Base-by-base conservation (phyloP, 179 eudicot genomes). In the Patellifolia procumbens region DNA sequence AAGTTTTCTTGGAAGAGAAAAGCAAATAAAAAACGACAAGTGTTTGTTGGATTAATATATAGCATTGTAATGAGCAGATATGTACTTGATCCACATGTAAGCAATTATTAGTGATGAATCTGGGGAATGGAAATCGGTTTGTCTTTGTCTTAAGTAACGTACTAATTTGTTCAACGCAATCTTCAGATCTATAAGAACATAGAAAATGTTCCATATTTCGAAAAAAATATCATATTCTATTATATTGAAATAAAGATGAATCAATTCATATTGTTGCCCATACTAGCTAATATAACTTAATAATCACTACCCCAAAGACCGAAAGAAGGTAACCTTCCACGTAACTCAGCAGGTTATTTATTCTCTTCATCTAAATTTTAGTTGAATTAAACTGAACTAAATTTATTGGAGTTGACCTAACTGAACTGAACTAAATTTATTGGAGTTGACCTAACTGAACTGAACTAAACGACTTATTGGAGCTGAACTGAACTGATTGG, bases 121-220 rank as follows among this genome's bases (percentile, higher is more conserved):
- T 68, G 35, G 11, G 5, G 13, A 28, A 45, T 68, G 55, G 58
- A 68, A 68, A 39, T 43, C 46, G 35, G 37, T 45, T 68, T 68
- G 56, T 68, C 72, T 42, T 29, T 68, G 35, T 68, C 24, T n/a
- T 1, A 68, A 46, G 51, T 66, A 39, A 66, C 70, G 70, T 66
- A 66, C 70, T 66, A 66, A 66, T 39, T 42, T 39, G 70, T 63
- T 66, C 17, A 20, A 39, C 51, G 22, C n/a, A 66, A 66, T 66
- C 56, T 68, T 46, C 19, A 46, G 37, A 68, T 68, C 72, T 68
- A 45, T 16, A 63, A 7, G 28, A 59, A 59, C 28, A 56, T 4
- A 59, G 1, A 11, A 11, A n/a, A 59, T 22, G 61, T 59, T 59
- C 35, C 16, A 28, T 59, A 12, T 28, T 59, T 53, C 24, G 1